These are phyloP conservation scores for Pichia scutulata DNA, from an alignment of 805 yeast genomes.

Conservation along the genomic window DNA sequence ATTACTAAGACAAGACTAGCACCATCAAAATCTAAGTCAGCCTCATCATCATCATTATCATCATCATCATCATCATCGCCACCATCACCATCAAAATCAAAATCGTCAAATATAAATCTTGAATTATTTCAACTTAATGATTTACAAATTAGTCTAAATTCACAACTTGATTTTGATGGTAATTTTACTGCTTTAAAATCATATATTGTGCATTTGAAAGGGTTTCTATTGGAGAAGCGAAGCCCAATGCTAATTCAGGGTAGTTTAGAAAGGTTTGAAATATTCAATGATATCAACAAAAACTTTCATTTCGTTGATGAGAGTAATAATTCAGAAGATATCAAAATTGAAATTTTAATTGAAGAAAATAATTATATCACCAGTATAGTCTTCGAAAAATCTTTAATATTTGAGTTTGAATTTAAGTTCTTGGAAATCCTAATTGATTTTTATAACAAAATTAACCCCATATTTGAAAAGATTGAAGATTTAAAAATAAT, in stretches of 20 bases:
- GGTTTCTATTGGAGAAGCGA: conserved; percentile 37
- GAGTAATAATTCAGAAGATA: conserved; percentile 33
- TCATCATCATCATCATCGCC: neutral
- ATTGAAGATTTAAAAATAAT: neutral
- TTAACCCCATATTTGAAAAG: conserved; percentile 14
- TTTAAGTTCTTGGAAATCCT: conserved; percentile 4
- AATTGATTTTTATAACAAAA: conserved; percentile 5
- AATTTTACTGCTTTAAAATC: conserved; percentile 31
- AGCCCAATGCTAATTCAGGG: conserved; percentile 39
- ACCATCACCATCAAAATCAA: conserved; percentile 7
- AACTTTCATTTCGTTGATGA: conserved; percentile 24
- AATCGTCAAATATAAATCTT: conserved; percentile 22
- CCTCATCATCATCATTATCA: conserved; percentile 2
- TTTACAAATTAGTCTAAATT: conserved; percentile 36
- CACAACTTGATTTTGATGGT: conserved; percentile 38
- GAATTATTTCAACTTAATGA: conserved; percentile 32
- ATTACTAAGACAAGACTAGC: neutral
- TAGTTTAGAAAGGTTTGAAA: conserved; percentile 32
- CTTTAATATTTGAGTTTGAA: conserved; percentile 24
- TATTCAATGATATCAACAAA: conserved; percentile 19
- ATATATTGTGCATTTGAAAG: conserved; percentile 22
- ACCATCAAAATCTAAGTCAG: neutral
- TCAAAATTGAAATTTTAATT: conserved; percentile 43
- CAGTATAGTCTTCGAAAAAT: conserved; percentile 35
- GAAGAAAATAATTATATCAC: conserved; percentile 28